These are phyloP conservation scores for Vickermania ingenoplastis DNA, from an alignment of 208 protist genomes.

Conservation along the genomic window DNA sequence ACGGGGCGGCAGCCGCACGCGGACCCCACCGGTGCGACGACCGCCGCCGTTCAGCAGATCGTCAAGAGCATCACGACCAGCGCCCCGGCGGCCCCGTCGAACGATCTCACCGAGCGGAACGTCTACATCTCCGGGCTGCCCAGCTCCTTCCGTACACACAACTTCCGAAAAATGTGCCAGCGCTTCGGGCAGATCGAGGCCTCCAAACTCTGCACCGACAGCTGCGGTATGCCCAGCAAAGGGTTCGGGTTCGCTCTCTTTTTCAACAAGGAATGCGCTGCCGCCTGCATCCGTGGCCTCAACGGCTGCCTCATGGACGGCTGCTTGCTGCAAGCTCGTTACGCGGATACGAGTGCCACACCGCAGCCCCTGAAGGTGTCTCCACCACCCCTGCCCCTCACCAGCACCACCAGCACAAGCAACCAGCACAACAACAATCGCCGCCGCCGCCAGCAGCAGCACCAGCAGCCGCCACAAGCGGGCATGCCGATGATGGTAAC, in stretches of 20 bases:
- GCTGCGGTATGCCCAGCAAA: constrained; percentile 36
- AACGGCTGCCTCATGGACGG: constrained; percentile 30
- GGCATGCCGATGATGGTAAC: not conserved
- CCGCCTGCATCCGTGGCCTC: constrained; percentile 34
- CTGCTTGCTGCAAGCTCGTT: constrained; percentile 35
- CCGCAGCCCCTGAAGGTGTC: constrained; percentile 15
- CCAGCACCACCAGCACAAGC: no score
- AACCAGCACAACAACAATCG: not conserved
- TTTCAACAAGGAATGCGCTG: constrained; percentile 41
- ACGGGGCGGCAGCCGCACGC: no score
- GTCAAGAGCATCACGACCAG: not conserved
- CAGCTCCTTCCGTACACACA: constrained; percentile 22
- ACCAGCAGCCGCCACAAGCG: no score
- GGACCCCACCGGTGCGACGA: no score
- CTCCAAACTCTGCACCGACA: constrained; percentile 54
- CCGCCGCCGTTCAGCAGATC: not conserved
- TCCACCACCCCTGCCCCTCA: not conserved
- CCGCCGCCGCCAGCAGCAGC: not conserved
- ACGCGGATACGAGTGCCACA: constrained; percentile 44
- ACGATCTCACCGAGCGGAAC: constrained; percentile 21
- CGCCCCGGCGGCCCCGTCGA: not conserved
- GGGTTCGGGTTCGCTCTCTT: constrained; percentile 67
- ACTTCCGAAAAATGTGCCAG: constrained; percentile 55
- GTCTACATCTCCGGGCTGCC: constrained; percentile 68
- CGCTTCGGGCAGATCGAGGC: constrained; percentile 54